phyloP scores from a whole-genome alignment of 495 filamentous ascomycete species.

The Aspergillus cristatus region DNA sequence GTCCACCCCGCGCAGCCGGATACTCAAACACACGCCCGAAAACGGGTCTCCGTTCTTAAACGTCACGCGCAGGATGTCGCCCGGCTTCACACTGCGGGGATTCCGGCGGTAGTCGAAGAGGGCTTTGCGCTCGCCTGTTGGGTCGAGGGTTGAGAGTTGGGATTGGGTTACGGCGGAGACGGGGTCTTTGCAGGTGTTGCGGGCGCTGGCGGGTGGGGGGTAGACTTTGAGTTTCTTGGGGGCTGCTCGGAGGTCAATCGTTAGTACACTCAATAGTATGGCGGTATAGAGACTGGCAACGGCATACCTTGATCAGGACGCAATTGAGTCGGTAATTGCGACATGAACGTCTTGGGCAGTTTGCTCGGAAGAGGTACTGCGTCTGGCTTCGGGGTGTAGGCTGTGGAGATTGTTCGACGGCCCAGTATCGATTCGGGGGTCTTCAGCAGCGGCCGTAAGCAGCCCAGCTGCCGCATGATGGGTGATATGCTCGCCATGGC shows the following conservation, averaged over 20 bases:
- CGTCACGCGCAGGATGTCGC: constrained; percentile 87
- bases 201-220: constrained; percentile 41
- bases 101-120: constrained; percentile 69
- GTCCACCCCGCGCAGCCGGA: constrained; percentile 76
- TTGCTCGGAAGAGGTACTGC: constrained; percentile 30
- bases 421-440: constrained; percentile 38
- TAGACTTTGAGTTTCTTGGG: constrained; percentile 43
- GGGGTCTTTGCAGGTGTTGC: constrained; percentile 46
- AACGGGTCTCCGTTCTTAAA: constrained; percentile 81
- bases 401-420: constrained; percentile 33
- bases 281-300: background rate
- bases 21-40: constrained; percentile 74
- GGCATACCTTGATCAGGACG: constrained; percentile 27
- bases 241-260: constrained; percentile 12
- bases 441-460: constrained; percentile 46
- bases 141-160: constrained; percentile 70
- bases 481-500: constrained; percentile 53
- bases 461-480: constrained; percentile 56
- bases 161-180: constrained; percentile 49
- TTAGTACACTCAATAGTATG: background rate
- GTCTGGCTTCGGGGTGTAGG: constrained; percentile 27
- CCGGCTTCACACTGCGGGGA: constrained; percentile 61
- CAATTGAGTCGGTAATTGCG: constrained; percentile 31
- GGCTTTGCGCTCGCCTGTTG: constrained; percentile 66
- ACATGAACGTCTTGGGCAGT: constrained; percentile 31